Evolutionary conservation across 2,329 filamentous ascomycete species (phyloP), one percentile per base, ranked within the genome.

Genomic region (Phaeosphaeriaceae sp.): DNA sequence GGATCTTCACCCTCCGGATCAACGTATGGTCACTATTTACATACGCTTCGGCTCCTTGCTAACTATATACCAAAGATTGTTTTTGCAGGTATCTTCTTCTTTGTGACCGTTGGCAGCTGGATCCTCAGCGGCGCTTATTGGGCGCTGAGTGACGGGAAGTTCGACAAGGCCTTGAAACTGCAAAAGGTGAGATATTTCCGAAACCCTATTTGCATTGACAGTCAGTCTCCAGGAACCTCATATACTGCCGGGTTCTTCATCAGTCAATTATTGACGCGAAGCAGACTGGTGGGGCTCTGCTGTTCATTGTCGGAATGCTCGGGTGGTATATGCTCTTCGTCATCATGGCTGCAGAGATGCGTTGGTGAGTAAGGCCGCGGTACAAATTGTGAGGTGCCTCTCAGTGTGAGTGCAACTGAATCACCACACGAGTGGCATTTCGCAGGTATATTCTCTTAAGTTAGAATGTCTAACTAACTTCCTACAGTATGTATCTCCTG

Each of bases 321-420:
- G 83, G 83, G 1, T 85, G 82, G 80, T 85, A 85, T 58, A 83
- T 84, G 72, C 80, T 81, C 10, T 79, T 84, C 49, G 82, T 84
- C 5, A 84, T 85, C 56, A 84, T 85, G 80, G 79, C 80, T 1
- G 81, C 79, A 3, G 83, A 85, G 72, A 84, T 85, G 81, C 76
- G 82, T 3, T 79, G 84, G n/a, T n/a, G n/a, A n/a, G n/a, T n/a
- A n/a, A n/a, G n/a, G n/a, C n/a, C n/a, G n/a, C n/a, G n/a, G n/a
- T n/a, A n/a, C n/a, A n/a, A n/a, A n/a, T n/a, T n/a, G n/a, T n/a
- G n/a, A n/a, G n/a, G n/a, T n/a, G n/a, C n/a, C n/a, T n/a, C n/a
- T n/a, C n/a, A n/a, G n/a, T n/a, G n/a, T n/a, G n/a, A n/a, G n/a
- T n/a, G n/a, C n/a, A n/a, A n/a, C n/a, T n/a, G n/a, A n/a, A n/a